Evolutionary conservation across 1,284 basidiomycete species (phyloP).

Genomic region (Coniferiporia weirii): DNA sequence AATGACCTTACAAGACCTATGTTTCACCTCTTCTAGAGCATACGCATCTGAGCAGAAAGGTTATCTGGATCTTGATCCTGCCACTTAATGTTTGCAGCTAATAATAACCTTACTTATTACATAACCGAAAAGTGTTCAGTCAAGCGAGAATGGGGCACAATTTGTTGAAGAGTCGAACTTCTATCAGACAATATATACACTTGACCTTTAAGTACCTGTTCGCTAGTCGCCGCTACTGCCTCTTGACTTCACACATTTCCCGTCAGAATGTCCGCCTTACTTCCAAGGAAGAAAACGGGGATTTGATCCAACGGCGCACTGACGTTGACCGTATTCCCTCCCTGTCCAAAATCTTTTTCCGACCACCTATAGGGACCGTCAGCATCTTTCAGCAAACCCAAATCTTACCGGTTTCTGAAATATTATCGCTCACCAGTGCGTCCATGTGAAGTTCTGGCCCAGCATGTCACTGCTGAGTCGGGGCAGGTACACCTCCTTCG

Average conservation of each 20-base stretch:
- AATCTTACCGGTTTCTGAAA: not conserved
- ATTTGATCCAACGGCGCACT: constrained; percentile 33
- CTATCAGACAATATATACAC: too few species aligned
- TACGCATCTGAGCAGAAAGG: too few species aligned
- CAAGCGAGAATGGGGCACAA: too few species aligned
- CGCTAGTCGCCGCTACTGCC: too few species aligned
- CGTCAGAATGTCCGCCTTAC: constrained; percentile 29
- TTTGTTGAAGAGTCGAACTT: too few species aligned
- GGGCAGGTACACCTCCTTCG: constrained; percentile 35
- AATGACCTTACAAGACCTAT: too few species aligned
- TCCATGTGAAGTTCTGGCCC: constrained; percentile 30
- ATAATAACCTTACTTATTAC: too few species aligned
- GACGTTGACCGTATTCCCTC: constrained; percentile 30
- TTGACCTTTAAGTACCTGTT: too few species aligned
- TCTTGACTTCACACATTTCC: constrained; percentile 25
- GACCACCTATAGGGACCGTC: constrained; percentile 30
- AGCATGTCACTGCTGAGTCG: constrained; percentile 23
- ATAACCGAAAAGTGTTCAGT: too few species aligned
- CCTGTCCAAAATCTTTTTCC: constrained; percentile 29
- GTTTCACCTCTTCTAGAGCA: too few species aligned
- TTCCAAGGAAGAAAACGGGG: constrained; percentile 36
- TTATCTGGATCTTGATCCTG: too few species aligned
- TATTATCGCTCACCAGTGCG: constrained; percentile 30
- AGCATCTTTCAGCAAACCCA: not conserved
- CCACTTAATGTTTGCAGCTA: too few species aligned